Base-by-base conservation (phyloP, 352 stramenopile genomes). In the Globisporangium paddicum region DNA sequence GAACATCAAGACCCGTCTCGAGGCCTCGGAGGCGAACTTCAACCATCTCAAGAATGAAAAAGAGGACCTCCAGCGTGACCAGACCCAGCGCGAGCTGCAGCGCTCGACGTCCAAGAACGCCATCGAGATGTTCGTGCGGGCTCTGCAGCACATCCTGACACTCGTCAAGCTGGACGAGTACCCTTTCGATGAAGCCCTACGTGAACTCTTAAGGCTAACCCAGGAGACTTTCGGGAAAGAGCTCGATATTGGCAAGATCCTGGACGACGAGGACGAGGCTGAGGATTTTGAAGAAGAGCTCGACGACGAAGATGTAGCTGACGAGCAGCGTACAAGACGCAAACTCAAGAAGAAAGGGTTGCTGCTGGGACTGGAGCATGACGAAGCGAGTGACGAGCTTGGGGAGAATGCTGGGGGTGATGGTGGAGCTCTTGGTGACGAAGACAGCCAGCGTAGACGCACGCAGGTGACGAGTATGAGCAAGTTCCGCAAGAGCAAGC, bases 121-220 rank as follows among this genome's bases (percentile, higher is more conserved):
- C 0, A 66, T 94, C 34, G 61, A 70, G 18, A 50, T 60, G 21
- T 89, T 90, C 30, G 69, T 89, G n/a, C 67, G 73, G 1, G 67
- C 81, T 1, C 65, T 90, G 37, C 73, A 90, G 55, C 72, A 81
- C 23, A 85, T 95, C 60, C 47, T 95, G 18, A 69, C 72, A 34
- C 65, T 90, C 2, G 84, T 92, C 11, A 91, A 92, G 14, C 52
- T 80, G 13, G 78, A 94, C 44, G 82, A 90, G 47, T 90, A 88
- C 32, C 80, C 82, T 4, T 64, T 92, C 8, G 85, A 95, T 19
- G 85, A 95, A 68, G 85, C 77, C 0, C 58, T 92, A 1, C 81
- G 79, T 45, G 77, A 93, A 47, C 38, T 93, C n/a, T 42, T 93
- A 8, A 75, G 70, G 23, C 70, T 92, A 68, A 56, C 87, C 0